These are phyloP conservation scores for Coemansia sp. DNA, from an alignment of 192 early-diverging fungal species.

Conservation along the genomic window DNA sequence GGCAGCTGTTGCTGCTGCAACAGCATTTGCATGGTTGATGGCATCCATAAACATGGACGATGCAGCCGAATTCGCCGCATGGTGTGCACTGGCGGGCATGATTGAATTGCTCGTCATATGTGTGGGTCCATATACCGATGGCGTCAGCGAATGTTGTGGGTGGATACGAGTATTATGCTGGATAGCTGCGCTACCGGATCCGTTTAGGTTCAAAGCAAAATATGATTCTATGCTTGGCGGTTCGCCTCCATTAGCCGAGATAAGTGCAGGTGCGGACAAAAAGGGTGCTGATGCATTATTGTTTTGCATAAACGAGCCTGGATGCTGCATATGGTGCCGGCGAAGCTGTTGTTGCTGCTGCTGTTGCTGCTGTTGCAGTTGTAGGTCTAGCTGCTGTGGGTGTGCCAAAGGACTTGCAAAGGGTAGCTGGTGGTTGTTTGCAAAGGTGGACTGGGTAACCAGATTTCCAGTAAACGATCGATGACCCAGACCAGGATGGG, in stretches of 20 bases:
- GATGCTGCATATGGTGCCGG: background rate
- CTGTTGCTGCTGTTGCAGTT: conserved; percentile 1
- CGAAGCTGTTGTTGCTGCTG: conserved; percentile 4
- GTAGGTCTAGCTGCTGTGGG: background rate
- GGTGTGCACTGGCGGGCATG: background rate
- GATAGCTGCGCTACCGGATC: background rate
- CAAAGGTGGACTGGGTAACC: background rate
- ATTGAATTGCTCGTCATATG: background rate
- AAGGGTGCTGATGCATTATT: conserved; percentile 21
- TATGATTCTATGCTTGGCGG: conserved; percentile 37
- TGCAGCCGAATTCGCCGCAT: background rate
- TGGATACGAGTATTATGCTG: conserved; percentile 13
- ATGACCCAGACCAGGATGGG: background rate
- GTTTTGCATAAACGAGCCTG: background rate
- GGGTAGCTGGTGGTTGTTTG: background rate
- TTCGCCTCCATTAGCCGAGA: conserved; percentile 40
- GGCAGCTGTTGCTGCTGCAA: background rate
- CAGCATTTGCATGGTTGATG: conserved; percentile 13
- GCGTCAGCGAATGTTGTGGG: conserved; percentile 10
- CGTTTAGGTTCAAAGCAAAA: conserved; percentile 27
- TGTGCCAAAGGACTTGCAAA: background rate
- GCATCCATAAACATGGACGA: conserved; percentile 21
- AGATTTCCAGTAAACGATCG: conserved; percentile 6
- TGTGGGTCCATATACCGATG: conserved; percentile 9
- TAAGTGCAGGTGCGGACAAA: conserved; percentile 47